These are phyloP conservation scores for Vitis rotundifolia DNA, from an alignment of 164 flowering plant species.

Conservation along the genomic window DNA sequence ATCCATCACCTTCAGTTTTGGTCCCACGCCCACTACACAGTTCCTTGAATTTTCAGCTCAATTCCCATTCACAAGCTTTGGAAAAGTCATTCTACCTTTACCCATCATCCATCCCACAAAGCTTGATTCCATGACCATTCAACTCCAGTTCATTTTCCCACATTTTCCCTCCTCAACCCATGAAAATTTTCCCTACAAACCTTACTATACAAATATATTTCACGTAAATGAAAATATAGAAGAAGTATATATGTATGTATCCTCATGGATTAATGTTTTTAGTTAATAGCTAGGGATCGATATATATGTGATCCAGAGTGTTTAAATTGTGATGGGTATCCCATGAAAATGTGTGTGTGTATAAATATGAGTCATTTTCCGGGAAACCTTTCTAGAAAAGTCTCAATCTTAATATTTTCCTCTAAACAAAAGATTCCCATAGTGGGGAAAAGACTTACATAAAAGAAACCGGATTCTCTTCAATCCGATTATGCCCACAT, in stretches of 20 bases:
- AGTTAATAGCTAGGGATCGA: too few relatives aligned
- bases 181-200: not conserved
- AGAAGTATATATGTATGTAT: too few relatives aligned
- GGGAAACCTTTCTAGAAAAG: slow-evolving; percentile 10
- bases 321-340: not conserved
- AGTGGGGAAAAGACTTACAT: slow-evolving; percentile 7
- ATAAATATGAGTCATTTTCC: slow-evolving; percentile 3
- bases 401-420: slow-evolving; percentile 2
- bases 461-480: slow-evolving; percentile 26
- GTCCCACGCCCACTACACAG: slow-evolving; percentile 14
- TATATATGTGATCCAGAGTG: not conserved
- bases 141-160: not conserved
- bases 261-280: too few relatives aligned
- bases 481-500: slow-evolving; percentile 28
- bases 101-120: not conserved
- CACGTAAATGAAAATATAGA: not conserved
- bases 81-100: slow-evolving; percentile 1
- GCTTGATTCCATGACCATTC: slow-evolving; percentile 4
- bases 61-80: slow-evolving; percentile 12
- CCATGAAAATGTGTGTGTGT: not conserved
- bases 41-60: slow-evolving; percentile 1
- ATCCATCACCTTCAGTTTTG: not conserved
- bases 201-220: not conserved
- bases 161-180: not conserved
- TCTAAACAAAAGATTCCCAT: slow-evolving; percentile 25